Evolutionary conservation across 1,139 yeast genomes (phyloP), one percentile per base, ranked within the genome.

Genomic region (Pichia sp.): DNA sequence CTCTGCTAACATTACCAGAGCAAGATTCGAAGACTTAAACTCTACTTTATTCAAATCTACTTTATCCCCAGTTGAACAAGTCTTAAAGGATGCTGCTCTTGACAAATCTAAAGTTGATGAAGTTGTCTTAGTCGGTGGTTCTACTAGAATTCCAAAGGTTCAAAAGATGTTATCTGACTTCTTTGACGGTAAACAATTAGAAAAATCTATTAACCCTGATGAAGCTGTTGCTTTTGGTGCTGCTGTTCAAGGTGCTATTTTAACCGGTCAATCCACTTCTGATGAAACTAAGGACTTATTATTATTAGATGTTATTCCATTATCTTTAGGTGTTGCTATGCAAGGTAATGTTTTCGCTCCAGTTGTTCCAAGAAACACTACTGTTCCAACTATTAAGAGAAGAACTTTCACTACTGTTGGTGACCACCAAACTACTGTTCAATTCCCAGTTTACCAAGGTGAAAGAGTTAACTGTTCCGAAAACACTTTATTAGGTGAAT

Each of bases 361-460:
- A 68, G 96, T 91, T 70, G 95, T 91, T 61, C 97, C 97, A 80
- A 88, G 98, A 80, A 91, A 91, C 91, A 85, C 97, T 68, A 89
- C 98, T 65, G 96, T 91, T 59, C 98, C 98, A 73, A 91, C 97
- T 70, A 85, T 89, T 74, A 91, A 91, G 88, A 85, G 96, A 78
- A 86, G 96, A 80, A 91, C 97, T 63, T 91, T 91, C 94, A 89
- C 98, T 74, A 91, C 98, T 64, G 96, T 86, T 66, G 96, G 86
- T 66, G 98, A 91, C 82, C 91, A 87, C 82, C 98, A 91, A 78
- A 89, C 97, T 69, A 87, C 96, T 61, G 98, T 91, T 61, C 95
- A 87, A 72, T 89, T 91, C 96, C 98, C 96, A 72, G 97, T 91
- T 54, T 91, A 89, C 89, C 97, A 91, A 76, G 98, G 98, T 83